Base-by-base conservation (phyloP, 768 basidiomycete species). In the Russula griseocarnosa region DNA sequence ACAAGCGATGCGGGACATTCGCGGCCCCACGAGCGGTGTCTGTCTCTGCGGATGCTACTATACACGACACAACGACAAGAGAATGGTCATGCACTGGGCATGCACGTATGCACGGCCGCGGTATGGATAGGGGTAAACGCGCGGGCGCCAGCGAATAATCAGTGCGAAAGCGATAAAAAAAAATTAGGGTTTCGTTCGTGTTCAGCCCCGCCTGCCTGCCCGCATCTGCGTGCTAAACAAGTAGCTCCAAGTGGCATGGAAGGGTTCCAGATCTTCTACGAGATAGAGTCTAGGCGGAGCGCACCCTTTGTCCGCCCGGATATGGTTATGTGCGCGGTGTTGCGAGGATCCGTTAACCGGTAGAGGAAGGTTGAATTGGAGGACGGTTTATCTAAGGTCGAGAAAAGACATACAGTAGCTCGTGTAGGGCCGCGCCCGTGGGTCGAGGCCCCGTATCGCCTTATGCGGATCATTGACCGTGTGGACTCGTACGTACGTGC, bases 191-290 rank as follows among this genome's bases (percentile, higher is more conserved):
- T 62, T 58, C n/a, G 22, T 32, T 49, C 20, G 34, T 40, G 26
- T 42, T 22, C 5, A 9, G 9, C 8, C 11, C 44, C 13, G 20
- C 5, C 18, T 5, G 14, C 46, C 44, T 52, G 38, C 38, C 38
- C 18, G 28, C 40, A 14, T 7, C 34, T 55, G 49, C 55, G 26
- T 55, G 62, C 51, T 30, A 30, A 42, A 44, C 28, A n/a, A n/a
- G 52, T 8, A 26, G 9, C n/a, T 26, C 20, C 36, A 47, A 47
- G 8, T 4, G 44, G 46, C 24, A 44, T 65, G 24, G 59, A 61
- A 65, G 16, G 7, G 3, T 65, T 65, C 63, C 49, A 65, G 63
- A 65, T 65, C 63, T 60, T 65, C 63, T n/a, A 65, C 53, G n/a
- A 65, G 63, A 65, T 65, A 65, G 61, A 47, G 59, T 65, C 63